These are phyloP conservation scores for Exobasidium rhododendri DNA, from an alignment of 1,284 basidiomycete genomes.

Conservation along the genomic window DNA sequence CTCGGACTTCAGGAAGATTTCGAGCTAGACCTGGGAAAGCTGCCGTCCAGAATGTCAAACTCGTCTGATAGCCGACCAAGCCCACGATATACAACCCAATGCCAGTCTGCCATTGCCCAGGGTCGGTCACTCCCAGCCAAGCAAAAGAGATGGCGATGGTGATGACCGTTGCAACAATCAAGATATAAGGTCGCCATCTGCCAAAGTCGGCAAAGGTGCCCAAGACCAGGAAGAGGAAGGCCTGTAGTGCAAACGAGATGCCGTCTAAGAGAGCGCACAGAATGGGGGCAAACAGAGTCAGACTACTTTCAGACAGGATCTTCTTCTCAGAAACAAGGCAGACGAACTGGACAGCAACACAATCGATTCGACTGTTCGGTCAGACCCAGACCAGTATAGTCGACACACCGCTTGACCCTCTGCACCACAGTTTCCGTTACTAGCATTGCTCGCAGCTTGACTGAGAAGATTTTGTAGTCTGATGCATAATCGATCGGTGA, in stretches of 20 bases:
- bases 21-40: conserved; percentile 76
- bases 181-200: conserved; percentile 27
- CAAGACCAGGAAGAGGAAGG: conserved; percentile 69
- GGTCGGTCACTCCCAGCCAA: conserved; percentile 56
- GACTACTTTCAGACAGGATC: conserved; percentile 6
- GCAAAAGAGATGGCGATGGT: conserved; percentile 28
- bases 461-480: conserved; percentile 24
- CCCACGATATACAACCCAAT: conserved; percentile 79
- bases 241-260: conserved; percentile 16
- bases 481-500: too few species aligned
- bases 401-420: conserved; percentile 25
- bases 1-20: conserved; percentile 69
- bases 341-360: neutral
- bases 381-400: conserved; percentile 59
- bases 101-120: conserved; percentile 69
- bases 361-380: conserved; percentile 6
- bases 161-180: conserved; percentile 28
- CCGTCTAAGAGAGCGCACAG: conserved; percentile 1
- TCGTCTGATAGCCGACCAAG: conserved; percentile 75
- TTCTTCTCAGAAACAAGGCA: neutral
- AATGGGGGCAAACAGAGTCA: neutral
- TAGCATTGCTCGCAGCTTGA: conserved; percentile 68
- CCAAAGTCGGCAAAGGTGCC: conserved; percentile 61
- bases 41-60: conserved; percentile 76
- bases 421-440: conserved; percentile 31